Evolutionary conservation across 371 early-diverging fungal species (phyloP), one percentile per base, ranked within the genome.

Genomic region (Mortierella sp.): DNA sequence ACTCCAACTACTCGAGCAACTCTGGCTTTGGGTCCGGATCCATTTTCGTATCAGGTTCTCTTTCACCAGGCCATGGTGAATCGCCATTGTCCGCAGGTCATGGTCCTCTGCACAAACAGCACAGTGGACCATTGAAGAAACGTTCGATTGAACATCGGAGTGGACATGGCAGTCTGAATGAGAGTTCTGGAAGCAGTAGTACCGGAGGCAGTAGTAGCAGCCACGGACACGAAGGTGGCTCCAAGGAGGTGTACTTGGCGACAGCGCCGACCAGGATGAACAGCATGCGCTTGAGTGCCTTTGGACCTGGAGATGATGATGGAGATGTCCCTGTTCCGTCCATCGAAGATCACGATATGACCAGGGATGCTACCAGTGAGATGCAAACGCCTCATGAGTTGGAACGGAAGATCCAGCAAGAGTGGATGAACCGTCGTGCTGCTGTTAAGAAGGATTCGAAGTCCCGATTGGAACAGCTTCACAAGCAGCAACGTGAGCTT

Each of bases 361-460:
- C 34, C 17, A 40, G 40, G 14, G 28, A 41, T 27, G 34, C 22
- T 10, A 34, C 4, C 34, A 34, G 4, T 2, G 62, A 54, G 25
- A 37, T 29, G 4, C 50, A 54, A 19, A 29, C n/a, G 5, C 48
- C 55, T 3, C 54, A 54, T 17, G 63, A 54, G 17, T 3, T 49
- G 21, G 63, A 69, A 19, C 63, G 57, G 3, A 54, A 31, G 47
- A 37, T 67, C 5, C 68, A 67, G 41, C 68, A 67, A 52, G 61
- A 67, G 47, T 67, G 68, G 68, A 56, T 67, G 47, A 53, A 61
- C n/a, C 61, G 61, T n/a, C 68, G 68, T 13, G 52, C 68, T n/a
- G 68, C 68, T 31, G 68, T 67, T 2, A 67, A 60, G 53, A 67
- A 67, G 57, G 68, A 61, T 21, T 60, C 61, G 4, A 60, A 52